Evolutionary conservation across 2,329 filamentous ascomycete genomes (phyloP).

Genomic region (Botrytis galanthina): DNA sequence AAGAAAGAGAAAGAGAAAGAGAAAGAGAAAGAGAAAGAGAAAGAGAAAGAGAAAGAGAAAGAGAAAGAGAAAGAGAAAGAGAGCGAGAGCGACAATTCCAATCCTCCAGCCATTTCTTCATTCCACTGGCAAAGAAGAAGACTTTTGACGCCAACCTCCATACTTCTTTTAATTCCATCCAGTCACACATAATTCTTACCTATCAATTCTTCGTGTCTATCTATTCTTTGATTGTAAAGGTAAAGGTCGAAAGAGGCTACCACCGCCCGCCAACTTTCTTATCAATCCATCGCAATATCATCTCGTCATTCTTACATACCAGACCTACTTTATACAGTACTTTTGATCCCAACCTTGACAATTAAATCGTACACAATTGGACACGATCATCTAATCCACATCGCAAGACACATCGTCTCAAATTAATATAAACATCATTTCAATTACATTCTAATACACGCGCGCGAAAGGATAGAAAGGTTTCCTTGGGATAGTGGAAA

Average conservation of each 20-base stretch:
- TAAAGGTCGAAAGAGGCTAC: background rate
- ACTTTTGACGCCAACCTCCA: background rate
- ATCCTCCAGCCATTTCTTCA: background rate
- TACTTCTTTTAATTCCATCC: background rate
- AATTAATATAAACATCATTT: background rate
- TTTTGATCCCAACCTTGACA: background rate
- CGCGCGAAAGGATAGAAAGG: constrained; percentile 13
- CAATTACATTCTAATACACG: constrained; percentile 10
- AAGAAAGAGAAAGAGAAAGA: no score
- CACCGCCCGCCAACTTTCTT: background rate
- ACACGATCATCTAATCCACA: background rate
- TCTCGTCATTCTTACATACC: background rate
- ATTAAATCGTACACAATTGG: background rate
- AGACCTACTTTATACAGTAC: background rate
- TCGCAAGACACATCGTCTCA: background rate
- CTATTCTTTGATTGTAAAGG: background rate
- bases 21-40: no score
- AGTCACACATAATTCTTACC: background rate
- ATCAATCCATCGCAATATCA: constrained; percentile 8
- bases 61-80: background rate
- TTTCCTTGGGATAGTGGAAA: constrained; percentile 6
- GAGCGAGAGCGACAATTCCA: background rate
- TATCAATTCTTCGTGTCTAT: background rate
- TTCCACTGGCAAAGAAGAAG: background rate
- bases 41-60: background rate